Evolutionary conservation across 73 alveolate genomes (phyloP), one percentile per base, ranked within the genome.

Genomic region (Paramecium tetraurelia): DNA sequence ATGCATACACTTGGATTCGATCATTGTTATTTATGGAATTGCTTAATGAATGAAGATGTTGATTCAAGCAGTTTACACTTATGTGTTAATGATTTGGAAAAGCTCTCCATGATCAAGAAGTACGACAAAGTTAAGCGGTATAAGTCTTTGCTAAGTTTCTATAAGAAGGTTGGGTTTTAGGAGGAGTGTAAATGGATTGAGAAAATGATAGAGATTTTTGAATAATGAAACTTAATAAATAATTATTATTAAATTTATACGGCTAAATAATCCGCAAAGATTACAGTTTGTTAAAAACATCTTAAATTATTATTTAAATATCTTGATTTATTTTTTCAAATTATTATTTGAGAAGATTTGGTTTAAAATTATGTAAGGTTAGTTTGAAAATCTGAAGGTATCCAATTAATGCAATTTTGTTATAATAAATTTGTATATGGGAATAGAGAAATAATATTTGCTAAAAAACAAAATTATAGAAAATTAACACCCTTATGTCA

Each of bases 1-100:
- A 53, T 86, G 36, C 93, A 86, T 59, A 86, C 68, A 29, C 48
- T 86, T 86, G 93, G 93, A 12, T 33, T 86, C 5, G 93, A 68
- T 63, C 93, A 86, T 77, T 86, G 93, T 41, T 58, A 40, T 31
- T 59, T 63, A 24, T 59, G 83, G 58, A 77, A 68, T 33, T 86
- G 93, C 18, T 18, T 86, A 18, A 86, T 86, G 93, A 86, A 86
- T 86, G 50, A 58, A 22, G 16, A 57, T 46, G 24, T 58, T 24
- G 85, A 58, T 31, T 27, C 11, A 12, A 35, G 72, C 59, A 31
- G 83, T 43, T 18, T 58, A 21, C 50, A 85, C n/a, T 72, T 85
- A 58, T 85, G 93, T n/a, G 63, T 75, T 4, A 59, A 38, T 57
- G 93, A 85, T 16, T 85, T 85, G 24, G 48, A 58, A 21, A 85